Base-by-base conservation (phyloP, 2,329 filamentous ascomycete genomes). In the Samsoniella hepiali region DNA sequence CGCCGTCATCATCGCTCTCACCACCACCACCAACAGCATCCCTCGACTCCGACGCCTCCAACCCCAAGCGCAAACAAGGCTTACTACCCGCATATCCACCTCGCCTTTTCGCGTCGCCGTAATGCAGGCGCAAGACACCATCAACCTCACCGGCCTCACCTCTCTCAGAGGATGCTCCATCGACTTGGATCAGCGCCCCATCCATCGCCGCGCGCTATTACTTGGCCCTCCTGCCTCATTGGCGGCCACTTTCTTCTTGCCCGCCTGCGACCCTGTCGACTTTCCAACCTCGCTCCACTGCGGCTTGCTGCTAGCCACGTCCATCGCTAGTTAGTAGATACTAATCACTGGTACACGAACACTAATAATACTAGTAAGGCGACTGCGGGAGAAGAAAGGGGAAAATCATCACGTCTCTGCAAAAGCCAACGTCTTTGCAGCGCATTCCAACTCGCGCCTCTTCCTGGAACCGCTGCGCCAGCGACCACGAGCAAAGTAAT, bases 151-250 rank as follows among this genome's bases (percentile, higher is more conserved):
- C 36, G 22, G 22, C 27, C 22, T 17, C 17, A 29, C 50, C 36
- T 40, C 54, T 15, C 22, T 42, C 13, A 22, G 22, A 17, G 27
- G 22, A 15, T 13, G 32, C 56, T 40, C 44, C 27, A 42, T 55
- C 53, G 17, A 34, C 56, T 36, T 50, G 45, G 40, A 58, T 58
- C 56, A 58, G 40, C 56, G 44, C 56, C 56, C 56, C 56, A 58
- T 58, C 56, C 44, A 58, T 58, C 44, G 29, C 44, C 29, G 27
- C 42, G 22, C 42, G 56, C 56, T 50, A 58, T 58, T 49, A 40
- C 38, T 45, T 42, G 40, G 27, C 29, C 29, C 15, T 22, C 29
- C n/a, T 22, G 34, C 31, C 22, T 50, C 31, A 58, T 58, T 50
- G 56, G 56, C 34, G 56, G 56, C 34, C 22, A 31, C n/a, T n/a